A percentile compares a stretch with the other conserved stretches of the same genome.
Evolutionary conservation across 2,329 filamentous ascomycete genomes (phyloP).

Genomic region (Zymoseptoria crescenta): DNA sequence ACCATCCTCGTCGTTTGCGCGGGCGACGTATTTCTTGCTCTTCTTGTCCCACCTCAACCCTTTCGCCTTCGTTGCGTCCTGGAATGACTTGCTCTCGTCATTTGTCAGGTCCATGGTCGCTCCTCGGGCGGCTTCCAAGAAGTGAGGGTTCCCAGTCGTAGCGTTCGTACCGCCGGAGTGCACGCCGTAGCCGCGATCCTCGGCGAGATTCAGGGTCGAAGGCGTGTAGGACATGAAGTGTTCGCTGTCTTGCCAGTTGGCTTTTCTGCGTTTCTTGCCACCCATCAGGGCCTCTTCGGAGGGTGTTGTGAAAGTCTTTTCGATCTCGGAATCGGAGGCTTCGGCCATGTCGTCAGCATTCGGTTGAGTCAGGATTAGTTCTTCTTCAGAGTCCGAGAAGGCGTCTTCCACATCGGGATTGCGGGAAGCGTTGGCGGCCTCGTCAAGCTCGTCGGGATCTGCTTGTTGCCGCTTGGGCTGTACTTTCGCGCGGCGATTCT

Average conservation of each 20-base stretch:
- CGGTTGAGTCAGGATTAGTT: slow-evolving; percentile 30
- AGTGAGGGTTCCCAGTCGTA: slow-evolving; percentile 51
- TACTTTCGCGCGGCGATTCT: slow-evolving; percentile 61
- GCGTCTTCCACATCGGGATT: slow-evolving; percentile 36
- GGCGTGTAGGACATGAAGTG: slow-evolving; percentile 97
- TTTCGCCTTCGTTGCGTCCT: slow-evolving; percentile 61
- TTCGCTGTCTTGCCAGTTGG: slow-evolving; percentile 68
- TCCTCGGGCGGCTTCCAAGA: slow-evolving; percentile 77
- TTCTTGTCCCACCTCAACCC: slow-evolving; percentile 96
- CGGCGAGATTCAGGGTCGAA: slow-evolving; percentile 67
- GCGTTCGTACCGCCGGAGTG: slow-evolving; percentile 61
- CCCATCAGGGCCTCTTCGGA: slow-evolving; percentile 4
- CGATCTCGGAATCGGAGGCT: slow-evolving; percentile 47
- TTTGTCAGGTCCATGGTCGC: slow-evolving; percentile 88
- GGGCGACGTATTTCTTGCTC: slow-evolving; percentile 85
- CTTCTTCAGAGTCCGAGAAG: slow-evolving; percentile 32
- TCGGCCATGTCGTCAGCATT: slow-evolving; percentile 32
- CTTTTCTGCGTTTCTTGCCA: slow-evolving; percentile 21
- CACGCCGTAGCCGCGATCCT: slow-evolving; percentile 89
- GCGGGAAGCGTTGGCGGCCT: slow-evolving; percentile 27
- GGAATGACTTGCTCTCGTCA: slow-evolving; percentile 80
- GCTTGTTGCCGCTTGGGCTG: slow-evolving; percentile 47
- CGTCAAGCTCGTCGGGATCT: slow-evolving; percentile 22
- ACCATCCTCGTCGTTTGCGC: slow-evolving; percentile 90
- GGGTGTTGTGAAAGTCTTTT: slow-evolving; percentile 42